phyloP scores from a whole-genome alignment of 192 early-diverging fungal species.

The Coemansia umbellata region DNA sequence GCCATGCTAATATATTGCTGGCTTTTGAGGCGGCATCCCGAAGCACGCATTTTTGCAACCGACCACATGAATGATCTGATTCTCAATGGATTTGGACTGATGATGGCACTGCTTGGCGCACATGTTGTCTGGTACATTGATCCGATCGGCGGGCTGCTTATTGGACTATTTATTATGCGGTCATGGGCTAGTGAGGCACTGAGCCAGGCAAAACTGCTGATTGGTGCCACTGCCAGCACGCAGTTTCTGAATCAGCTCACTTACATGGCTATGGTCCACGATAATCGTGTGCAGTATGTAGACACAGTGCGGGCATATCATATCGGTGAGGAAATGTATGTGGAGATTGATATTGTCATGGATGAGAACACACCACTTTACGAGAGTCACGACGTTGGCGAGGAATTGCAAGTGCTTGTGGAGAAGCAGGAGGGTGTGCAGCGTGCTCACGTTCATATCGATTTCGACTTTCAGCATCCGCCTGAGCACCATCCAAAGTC shows the following conservation, averaged over 20 bases:
- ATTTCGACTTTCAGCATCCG: constrained; percentile 80
- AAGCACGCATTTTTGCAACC: constrained; percentile 55
- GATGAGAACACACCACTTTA: constrained; percentile 70
- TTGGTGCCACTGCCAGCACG: constrained; percentile 71
- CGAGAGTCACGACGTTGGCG: constrained; percentile 85
- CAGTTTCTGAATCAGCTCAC: constrained; percentile 72
- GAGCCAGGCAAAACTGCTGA: constrained; percentile 66
- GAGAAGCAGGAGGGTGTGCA: constrained; percentile 79
- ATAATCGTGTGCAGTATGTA: constrained; percentile 55
- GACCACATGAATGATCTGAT: constrained; percentile 70
- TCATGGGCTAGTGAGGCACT: constrained; percentile 59
- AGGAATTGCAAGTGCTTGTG: constrained; percentile 77
- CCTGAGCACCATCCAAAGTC: constrained; percentile 62
- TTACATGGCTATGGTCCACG: constrained; percentile 75
- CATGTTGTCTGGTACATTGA: constrained; percentile 62
- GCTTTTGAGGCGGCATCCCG: constrained; percentile 26
- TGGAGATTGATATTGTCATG: constrained; percentile 92
- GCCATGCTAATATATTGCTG: constrained; percentile 59
- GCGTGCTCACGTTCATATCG: constrained; percentile 88
- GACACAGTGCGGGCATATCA: constrained; percentile 80
- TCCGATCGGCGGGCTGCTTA: constrained; percentile 59
- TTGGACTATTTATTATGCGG: constrained; percentile 60
- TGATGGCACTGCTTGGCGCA: constrained; percentile 58
- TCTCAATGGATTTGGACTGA: constrained; percentile 62
- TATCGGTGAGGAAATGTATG: constrained; percentile 76